A percentile compares a stretch with the other conserved stretches of the same genome.
phyloP scores from a whole-genome alignment of 2,329 filamentous ascomycete species.

The Fusarium mangiferae region DNA sequence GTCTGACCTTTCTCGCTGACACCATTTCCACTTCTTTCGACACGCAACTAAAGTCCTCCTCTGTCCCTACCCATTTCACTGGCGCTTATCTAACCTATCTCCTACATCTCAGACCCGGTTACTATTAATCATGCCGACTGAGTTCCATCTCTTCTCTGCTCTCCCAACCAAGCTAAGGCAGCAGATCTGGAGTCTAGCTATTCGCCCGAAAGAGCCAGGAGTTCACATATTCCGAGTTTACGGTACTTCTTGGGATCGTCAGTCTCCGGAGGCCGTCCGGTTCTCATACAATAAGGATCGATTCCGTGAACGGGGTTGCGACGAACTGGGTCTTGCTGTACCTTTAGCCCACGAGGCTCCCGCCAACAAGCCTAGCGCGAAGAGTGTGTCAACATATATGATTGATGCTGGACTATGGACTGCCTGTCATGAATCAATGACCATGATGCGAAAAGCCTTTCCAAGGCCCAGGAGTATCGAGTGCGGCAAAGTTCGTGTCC shows the following conservation, averaged over 20 bases:
- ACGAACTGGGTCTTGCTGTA: background rate
- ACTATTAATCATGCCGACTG: background rate
- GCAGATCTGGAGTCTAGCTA: background rate
- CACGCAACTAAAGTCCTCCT: background rate
- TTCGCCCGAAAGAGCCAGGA: background rate
- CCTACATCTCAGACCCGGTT: fast-evolving
- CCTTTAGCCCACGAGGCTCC: background rate
- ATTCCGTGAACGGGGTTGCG: background rate
- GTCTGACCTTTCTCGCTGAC: background rate
- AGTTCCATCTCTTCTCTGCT: background rate
- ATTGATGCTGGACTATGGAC: slow-evolving; percentile 7
- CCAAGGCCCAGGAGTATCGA: background rate
- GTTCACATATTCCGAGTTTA: background rate
- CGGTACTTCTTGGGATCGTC: background rate
- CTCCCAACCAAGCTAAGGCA: background rate
- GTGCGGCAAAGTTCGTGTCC: background rate
- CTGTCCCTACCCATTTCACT: background rate
- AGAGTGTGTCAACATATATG: background rate
- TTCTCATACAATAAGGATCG: background rate
- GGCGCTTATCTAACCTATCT: background rate
- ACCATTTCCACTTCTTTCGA: background rate
- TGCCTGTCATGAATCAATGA: background rate
- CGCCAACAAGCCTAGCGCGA: background rate
- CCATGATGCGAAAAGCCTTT: background rate
- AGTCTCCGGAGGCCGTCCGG: background rate